Evolutionary conservation across 2,329 filamentous ascomycete genomes (phyloP).

Genomic region (Verticillium nonalfalfae): DNA sequence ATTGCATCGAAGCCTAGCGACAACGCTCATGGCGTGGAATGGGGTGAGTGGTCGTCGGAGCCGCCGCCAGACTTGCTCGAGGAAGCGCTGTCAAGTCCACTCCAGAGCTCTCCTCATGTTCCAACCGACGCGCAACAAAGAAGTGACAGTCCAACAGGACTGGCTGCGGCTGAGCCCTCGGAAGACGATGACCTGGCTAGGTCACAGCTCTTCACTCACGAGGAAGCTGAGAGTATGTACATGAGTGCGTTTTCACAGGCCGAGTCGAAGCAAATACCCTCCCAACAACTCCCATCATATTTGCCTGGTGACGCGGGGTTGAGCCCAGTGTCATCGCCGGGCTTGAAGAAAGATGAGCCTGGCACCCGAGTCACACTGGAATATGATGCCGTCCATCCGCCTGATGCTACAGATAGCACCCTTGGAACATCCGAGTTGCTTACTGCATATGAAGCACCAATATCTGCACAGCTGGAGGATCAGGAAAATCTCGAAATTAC

Average conservation of each 20-base stretch:
- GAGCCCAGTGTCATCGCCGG: slow-evolving; percentile 3
- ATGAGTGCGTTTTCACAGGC: slow-evolving; percentile 63
- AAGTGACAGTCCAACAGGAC: background rate
- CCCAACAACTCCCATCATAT: slow-evolving; percentile 16
- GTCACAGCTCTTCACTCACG: slow-evolving; percentile 69
- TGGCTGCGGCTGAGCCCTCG: background rate
- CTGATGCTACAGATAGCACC: background rate
- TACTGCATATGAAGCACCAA: background rate
- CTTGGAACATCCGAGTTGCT: background rate
- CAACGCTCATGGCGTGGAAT: background rate
- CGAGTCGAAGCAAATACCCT: slow-evolving; percentile 20
- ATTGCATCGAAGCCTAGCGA: background rate
- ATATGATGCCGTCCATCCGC: background rate
- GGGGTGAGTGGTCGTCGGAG: background rate
- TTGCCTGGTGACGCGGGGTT: slow-evolving; percentile 50
- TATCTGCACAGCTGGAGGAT: background rate
- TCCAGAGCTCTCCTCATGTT: background rate
- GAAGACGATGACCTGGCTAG: slow-evolving; percentile 46
- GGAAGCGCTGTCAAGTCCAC: background rate
- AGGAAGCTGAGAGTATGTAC: slow-evolving; percentile 83
- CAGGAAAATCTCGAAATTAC: background rate
- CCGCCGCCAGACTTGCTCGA: background rate
- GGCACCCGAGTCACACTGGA: slow-evolving; percentile 1
- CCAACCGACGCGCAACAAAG: background rate
- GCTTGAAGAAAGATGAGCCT: background rate